Conservation (phyloP, 805 yeast species). For the Myxozyma monticola region DNA sequence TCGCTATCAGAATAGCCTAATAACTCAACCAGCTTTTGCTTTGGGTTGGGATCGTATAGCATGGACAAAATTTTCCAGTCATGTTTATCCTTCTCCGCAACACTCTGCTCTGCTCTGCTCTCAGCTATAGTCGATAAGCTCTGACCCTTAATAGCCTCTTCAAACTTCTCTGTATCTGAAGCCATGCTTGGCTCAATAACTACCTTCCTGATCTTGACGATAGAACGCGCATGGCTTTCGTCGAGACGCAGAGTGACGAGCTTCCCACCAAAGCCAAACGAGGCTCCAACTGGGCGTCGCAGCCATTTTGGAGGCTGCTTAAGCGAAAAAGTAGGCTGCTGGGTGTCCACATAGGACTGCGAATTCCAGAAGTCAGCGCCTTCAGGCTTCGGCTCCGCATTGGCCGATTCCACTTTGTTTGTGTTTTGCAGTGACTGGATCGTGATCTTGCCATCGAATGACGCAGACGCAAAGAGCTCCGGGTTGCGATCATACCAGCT, state of each 20-base stretch:
- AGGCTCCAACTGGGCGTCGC: conserved; percentile 66
- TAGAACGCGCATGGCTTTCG: conserved; percentile 12
- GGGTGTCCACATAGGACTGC: conserved; percentile 42
- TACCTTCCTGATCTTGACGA: conserved; percentile 47
- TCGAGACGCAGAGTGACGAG: conserved; percentile 44
- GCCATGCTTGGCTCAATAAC: conserved; percentile 38
- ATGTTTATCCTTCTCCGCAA: conserved; percentile 28
- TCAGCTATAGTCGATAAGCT: conserved; percentile 58
- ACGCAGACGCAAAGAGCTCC: conserved; percentile 80
- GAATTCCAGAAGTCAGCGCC: conserved; percentile 85
- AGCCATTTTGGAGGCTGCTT: conserved; percentile 92
- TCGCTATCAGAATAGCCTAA: conserved; percentile 26
- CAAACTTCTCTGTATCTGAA: conserved; percentile 43
- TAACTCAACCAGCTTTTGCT: conserved; percentile 30
- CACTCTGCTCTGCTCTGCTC: conserved; percentile 46
- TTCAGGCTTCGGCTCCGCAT: conserved; percentile 38
- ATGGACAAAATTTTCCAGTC: conserved; percentile 42
- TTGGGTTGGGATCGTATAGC: conserved; percentile 40
- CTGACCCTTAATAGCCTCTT: conserved; percentile 56
- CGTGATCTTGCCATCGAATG: conserved; percentile 34
- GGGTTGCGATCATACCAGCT: conserved; percentile 86
- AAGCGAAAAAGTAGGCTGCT: conserved; percentile 63
- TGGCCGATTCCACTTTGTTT: conserved; percentile 34
- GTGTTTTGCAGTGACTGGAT: conserved; percentile 89
- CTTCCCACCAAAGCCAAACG: conserved; percentile 94